Base-by-base conservation (phyloP, 768 basidiomycete species). In the Pisolithus albus region DNA sequence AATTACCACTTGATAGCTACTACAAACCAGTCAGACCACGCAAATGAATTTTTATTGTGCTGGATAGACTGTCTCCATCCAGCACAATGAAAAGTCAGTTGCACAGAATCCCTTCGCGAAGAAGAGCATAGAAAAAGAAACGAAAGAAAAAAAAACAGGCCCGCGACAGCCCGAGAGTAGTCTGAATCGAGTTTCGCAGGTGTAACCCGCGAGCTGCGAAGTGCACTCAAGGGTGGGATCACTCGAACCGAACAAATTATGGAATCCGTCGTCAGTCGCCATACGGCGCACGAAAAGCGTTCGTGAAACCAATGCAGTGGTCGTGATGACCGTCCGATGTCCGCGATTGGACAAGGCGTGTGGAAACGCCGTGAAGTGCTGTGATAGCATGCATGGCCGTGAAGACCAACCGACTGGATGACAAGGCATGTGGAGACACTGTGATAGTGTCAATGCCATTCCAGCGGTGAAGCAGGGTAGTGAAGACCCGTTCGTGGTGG, bases 181-280 rank as follows among this genome's bases (percentile, higher is more conserved):
- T 56, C 54, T 56, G 54, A 53, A 53, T 53, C 48, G 52, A 53
- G 52, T 56, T 56, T 54, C 54, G 16, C 54, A 34, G 45, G 40
- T 30, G 40, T n/a, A 23, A 28, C 41, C 46, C 26, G 39, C 46
- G 58, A 40, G 50, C 58, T 52, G 46, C 56, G 54, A 61, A 61
- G 58, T 55, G 58, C 45, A 61, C 54, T 57, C 18, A 61, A 61
- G 55, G 49, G 51, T 53, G 55, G 49, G 38, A 19, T 21, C 9
- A 26, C 34, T 7, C 5, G 7, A 16, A 4, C 13, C 28, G 23
- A 28, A n/a, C 46, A 23, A 18, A 45, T 21, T 3, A 46, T 10
- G 19, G 15, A 39, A 10, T 15, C 18, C 15, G 16, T 26, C 9
- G 18, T 26, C 40, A 15, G 43, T 49, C 46, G 34, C 21, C 52